Evolutionary conservation across 352 stramenopile species (phyloP).

Genomic region (Phytophthora podocarpi): DNA sequence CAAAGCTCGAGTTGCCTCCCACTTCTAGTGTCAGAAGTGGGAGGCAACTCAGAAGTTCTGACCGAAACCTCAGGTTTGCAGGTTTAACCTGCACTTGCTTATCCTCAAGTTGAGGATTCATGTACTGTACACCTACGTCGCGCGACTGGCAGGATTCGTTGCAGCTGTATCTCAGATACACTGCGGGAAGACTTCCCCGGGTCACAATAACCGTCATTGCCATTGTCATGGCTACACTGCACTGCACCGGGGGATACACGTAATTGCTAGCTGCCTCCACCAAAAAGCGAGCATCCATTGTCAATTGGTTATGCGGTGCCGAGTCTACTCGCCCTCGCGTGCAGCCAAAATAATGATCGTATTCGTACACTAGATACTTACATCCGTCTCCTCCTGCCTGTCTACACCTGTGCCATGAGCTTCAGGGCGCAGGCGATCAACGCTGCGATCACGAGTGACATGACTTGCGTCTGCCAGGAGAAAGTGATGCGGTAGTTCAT

Average conservation of each 20-base stretch:
- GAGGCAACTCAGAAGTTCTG: no score
- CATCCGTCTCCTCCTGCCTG: no score
- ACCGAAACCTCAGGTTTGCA: no score
- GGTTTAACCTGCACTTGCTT: no score
- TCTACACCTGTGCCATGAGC: slow-evolving; percentile 24
- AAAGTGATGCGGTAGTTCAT: slow-evolving; percentile 17
- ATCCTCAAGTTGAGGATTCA: no score
- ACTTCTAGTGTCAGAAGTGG: no score
- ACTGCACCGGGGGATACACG: no score
- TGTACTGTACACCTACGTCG: no score
- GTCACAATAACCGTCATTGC: no score
- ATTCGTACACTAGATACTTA: slow-evolving; percentile 34
- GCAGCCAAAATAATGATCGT: slow-evolving; percentile 28
- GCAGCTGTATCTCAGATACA: not conserved
- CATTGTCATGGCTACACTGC: not conserved
- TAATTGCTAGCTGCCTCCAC: no score
- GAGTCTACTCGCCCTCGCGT: slow-evolving; percentile 9
- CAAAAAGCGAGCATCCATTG: slow-evolving; percentile 22
- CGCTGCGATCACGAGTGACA: slow-evolving; percentile 21
- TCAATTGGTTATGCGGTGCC: slow-evolving; percentile 15
- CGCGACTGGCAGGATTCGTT: not conserved
- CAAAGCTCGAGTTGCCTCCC: no score
- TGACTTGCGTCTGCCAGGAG: slow-evolving; percentile 26
- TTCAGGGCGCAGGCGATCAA: slow-evolving; percentile 24
- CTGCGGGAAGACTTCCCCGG: not conserved